Evolutionary conservation across 2,329 filamentous ascomycete genomes (phyloP).

Genomic region (Amauroascus verrucosus): DNA sequence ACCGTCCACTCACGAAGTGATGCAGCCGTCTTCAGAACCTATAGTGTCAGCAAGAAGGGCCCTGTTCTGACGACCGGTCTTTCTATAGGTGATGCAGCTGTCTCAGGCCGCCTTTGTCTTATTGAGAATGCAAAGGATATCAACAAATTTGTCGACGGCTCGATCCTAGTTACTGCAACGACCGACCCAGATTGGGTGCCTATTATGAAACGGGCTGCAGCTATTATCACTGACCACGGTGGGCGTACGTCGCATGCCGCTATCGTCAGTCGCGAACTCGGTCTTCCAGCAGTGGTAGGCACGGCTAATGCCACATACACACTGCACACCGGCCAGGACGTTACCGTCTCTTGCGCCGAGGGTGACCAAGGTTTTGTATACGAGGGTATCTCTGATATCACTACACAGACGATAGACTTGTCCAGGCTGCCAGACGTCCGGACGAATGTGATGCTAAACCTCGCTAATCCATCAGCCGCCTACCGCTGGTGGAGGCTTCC

Average conservation of each 20-base stretch:
- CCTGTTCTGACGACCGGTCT: background rate
- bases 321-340: slow-evolving; percentile 30
- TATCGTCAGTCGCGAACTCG: slow-evolving; percentile 31
- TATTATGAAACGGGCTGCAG: slow-evolving; percentile 4
- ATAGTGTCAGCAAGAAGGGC: slow-evolving; percentile 1
- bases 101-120: background rate
- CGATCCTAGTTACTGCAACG: background rate
- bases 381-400: slow-evolving; percentile 28
- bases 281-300: slow-evolving; percentile 32
- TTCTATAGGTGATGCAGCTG: background rate
- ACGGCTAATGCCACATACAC: slow-evolving; percentile 30
- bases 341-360: slow-evolving; percentile 34
- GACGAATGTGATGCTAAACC: slow-evolving; percentile 1
- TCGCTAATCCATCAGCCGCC: background rate
- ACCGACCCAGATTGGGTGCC: slow-evolving; percentile 6
- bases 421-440: background rate
- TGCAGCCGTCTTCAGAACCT: background rate
- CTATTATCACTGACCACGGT: slow-evolving; percentile 4
- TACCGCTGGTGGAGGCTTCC: slow-evolving; percentile 3
- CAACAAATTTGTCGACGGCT: background rate
- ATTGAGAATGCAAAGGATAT: slow-evolving; percentile 1
- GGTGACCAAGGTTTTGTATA: slow-evolving; percentile 31
- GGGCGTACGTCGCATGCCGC: slow-evolving; percentile 2
- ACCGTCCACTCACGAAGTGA: slow-evolving; percentile 5
- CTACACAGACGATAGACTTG: slow-evolving; percentile 19